These are phyloP conservation scores for Metschnikowia picachoensis DNA, from an alignment of 805 yeast species.

Conservation along the genomic window DNA sequence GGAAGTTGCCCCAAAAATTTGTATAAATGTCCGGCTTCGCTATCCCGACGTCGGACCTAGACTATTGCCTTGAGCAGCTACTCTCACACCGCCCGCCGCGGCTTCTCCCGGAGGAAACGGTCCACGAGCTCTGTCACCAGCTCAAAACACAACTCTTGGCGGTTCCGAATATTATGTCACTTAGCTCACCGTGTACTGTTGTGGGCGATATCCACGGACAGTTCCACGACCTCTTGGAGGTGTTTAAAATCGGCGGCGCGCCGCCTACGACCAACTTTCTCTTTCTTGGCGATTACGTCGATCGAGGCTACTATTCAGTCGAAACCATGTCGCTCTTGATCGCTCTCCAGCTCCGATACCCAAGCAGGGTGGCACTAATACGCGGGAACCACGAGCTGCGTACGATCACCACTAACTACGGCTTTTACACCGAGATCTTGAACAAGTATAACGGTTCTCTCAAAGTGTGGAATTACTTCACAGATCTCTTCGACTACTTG, in stretches of 20 bases:
- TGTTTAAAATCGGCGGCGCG: constrained; percentile 88
- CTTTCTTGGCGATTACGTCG: constrained; percentile 94
- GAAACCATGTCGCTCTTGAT: constrained; percentile 86
- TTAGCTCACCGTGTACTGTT: constrained; percentile 84
- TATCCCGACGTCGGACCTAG: constrained; percentile 36
- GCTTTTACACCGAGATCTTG: constrained; percentile 92
- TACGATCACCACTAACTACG: constrained; percentile 95
- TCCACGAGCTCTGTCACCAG: constrained; percentile 42
- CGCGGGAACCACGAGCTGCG: constrained; percentile 97
- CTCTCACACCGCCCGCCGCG: constrained; percentile 40
- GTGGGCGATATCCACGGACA: constrained; percentile 99
- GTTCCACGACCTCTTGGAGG: constrained; percentile 88
- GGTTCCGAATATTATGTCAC: constrained; percentile 84
- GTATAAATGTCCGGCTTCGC: constrained; percentile 13
- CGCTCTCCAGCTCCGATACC: constrained; percentile 82
- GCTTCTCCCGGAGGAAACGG: constrained; percentile 38
- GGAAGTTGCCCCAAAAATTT: neutral
- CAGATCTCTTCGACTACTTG: constrained; percentile 89
- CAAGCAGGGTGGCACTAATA: constrained; percentile 71
- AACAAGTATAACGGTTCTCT: constrained; percentile 74
- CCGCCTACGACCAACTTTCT: constrained; percentile 92
- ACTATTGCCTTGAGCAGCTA: constrained; percentile 41
- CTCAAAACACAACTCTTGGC: constrained; percentile 74
- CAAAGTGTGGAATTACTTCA: constrained; percentile 82
- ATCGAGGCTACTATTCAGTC: constrained; percentile 88